Evolutionary conservation across 1,284 basidiomycete genomes (phyloP).

Genomic region (Moniliella sp.): DNA sequence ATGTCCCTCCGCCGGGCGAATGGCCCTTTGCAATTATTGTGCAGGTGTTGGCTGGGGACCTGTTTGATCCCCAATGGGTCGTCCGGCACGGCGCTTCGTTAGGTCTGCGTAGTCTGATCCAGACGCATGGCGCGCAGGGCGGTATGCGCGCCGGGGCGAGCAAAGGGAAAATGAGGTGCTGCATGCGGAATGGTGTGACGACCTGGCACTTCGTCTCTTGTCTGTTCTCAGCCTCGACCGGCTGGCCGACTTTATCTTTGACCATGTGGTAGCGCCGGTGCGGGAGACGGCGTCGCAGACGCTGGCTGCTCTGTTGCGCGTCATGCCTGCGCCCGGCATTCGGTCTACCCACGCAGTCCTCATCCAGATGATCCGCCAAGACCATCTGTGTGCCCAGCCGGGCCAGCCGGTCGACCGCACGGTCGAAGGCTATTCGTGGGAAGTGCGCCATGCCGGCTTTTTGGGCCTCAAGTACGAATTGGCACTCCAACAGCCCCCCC

Average conservation of each 20-base stretch:
- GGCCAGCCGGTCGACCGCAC: conserved; percentile 35
- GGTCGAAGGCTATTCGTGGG: conserved; percentile 53
- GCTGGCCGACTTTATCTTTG: conserved; percentile 90
- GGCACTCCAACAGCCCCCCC: conserved; percentile 42
- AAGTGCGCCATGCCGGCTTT: conserved; percentile 84
- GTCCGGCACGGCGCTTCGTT: conserved; percentile 79
- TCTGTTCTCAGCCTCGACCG: conserved; percentile 79
- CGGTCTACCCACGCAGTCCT: conserved; percentile 58
- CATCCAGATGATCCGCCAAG: conserved; percentile 78
- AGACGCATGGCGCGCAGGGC: conserved; percentile 58
- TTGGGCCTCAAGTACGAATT: conserved; percentile 74
- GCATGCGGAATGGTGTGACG: conserved; percentile 72
- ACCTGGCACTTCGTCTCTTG: conserved; percentile 62
- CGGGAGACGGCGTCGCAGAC: conserved; percentile 89
- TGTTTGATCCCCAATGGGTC: conserved; percentile 69
- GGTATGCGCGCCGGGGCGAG: conserved; percentile 44
- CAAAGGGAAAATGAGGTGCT: conserved; percentile 7
- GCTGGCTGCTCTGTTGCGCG: conserved; percentile 44
- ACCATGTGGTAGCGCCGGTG: conserved; percentile 89
- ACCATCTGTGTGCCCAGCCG: conserved; percentile 36
- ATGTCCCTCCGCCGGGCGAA: conserved; percentile 40
- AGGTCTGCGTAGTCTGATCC: conserved; percentile 69
- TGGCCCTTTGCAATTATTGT: conserved; percentile 79
- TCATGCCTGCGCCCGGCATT: conserved; percentile 37
- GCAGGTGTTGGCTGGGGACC: conserved; percentile 57